phyloP scores from a whole-genome alignment of 768 basidiomycete species.

The Saitozyma sp. region DNA sequence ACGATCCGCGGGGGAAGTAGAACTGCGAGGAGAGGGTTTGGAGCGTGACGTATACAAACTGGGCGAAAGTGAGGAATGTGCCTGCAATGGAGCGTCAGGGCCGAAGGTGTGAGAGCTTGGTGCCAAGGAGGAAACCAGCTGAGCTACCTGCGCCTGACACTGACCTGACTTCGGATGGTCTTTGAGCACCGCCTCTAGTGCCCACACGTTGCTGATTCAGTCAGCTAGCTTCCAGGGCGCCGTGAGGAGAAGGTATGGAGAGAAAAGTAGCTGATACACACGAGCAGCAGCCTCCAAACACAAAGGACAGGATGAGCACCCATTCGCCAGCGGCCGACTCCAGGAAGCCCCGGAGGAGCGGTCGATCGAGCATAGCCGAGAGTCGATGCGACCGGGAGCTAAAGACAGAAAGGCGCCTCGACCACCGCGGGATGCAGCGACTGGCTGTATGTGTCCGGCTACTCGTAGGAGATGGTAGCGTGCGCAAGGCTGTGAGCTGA shows the following conservation, averaged over 20 bases:
- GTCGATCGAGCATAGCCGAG: no score
- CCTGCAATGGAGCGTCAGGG: slow-evolving; percentile 55
- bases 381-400: no score
- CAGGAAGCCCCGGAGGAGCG: slow-evolving; percentile 13
- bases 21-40: slow-evolving; percentile 69
- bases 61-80: slow-evolving; percentile 78
- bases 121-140: no score
- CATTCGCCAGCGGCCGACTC: slow-evolving; percentile 55
- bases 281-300: slow-evolving; percentile 84
- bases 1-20: slow-evolving; percentile 44
- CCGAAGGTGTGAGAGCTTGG: slow-evolving; percentile 2
- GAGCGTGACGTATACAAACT: slow-evolving; percentile 74
- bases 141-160: slow-evolving; percentile 6
- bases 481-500: no score
- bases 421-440: no score
- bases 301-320: slow-evolving; percentile 64
- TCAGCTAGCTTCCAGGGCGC: background rate
- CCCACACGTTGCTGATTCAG: slow-evolving; percentile 64
- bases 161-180: slow-evolving; percentile 69
- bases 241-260: background rate
- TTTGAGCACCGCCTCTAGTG: slow-evolving; percentile 71
- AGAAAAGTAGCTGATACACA: slow-evolving; percentile 8
- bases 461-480: no score
- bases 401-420: no score
- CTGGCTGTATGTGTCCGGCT: no score